Evolutionary conservation across 495 filamentous ascomycete species (phyloP).

Genomic region (Penicillium robsamsonii): DNA sequence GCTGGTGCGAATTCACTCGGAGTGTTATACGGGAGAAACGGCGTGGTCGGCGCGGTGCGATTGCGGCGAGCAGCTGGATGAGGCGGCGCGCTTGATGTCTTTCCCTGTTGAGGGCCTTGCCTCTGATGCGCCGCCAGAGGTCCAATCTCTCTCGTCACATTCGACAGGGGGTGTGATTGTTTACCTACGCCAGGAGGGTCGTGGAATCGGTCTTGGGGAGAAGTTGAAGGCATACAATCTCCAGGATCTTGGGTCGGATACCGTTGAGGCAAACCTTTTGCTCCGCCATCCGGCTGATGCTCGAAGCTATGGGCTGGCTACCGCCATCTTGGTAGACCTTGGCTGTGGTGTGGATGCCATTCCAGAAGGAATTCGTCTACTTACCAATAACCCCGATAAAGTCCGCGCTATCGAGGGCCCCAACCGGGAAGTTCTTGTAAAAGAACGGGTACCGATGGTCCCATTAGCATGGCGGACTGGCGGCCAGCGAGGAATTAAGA

Average conservation of each 20-base stretch:
- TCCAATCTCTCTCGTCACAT: constrained; percentile 45
- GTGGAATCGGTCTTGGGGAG: constrained; percentile 89
- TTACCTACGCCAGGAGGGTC: constrained; percentile 92
- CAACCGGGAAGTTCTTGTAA: constrained; percentile 80
- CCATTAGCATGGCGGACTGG: constrained; percentile 89
- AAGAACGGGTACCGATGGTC: constrained; percentile 90
- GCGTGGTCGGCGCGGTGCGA: constrained; percentile 97
- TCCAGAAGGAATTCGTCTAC: constrained; percentile 68
- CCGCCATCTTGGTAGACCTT: constrained; percentile 87
- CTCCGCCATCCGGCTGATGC: constrained; percentile 93
- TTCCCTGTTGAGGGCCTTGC: constrained; percentile 51
- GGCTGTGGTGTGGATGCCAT: constrained; percentile 58
- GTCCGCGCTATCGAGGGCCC: constrained; percentile 91
- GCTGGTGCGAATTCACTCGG: constrained; percentile 91
- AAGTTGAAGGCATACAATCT: constrained; percentile 98
- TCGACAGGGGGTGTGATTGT: constrained; percentile 84
- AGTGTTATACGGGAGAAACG: constrained; percentile 98
- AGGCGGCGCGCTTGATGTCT: constrained; percentile 92
- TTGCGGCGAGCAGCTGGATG: constrained; percentile 96
- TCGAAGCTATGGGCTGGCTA: constrained; percentile 88
- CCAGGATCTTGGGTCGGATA: constrained; percentile 92
- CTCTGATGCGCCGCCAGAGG: constrained; percentile 33
- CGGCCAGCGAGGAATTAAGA: constrained; percentile 74
- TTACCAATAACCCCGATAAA: constrained; percentile 99
- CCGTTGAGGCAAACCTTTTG: constrained; percentile 91